A percentile compares a stretch with the other conserved stretches of the same genome.
Evolutionary conservation across 257 asterid genomes (phyloP).

Genomic region (Apocynum venetum): DNA sequence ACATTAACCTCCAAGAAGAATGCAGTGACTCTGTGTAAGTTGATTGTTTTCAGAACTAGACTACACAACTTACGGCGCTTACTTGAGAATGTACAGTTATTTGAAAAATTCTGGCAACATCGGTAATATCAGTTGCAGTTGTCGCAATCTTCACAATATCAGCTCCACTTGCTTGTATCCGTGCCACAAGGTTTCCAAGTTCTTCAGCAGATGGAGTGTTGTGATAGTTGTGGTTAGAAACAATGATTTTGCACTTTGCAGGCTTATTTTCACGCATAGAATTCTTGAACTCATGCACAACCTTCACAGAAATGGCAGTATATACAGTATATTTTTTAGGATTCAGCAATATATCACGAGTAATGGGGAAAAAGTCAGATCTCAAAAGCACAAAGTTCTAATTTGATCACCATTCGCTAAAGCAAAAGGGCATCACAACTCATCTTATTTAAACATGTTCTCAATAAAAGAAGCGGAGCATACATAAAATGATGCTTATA

Average conservation of each 20-base stretch:
- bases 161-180: conserved; percentile 95
- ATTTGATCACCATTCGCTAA: conserved; percentile 8
- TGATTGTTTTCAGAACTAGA: neutral
- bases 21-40: neutral
- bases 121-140: conserved; percentile 79
- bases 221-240: conserved; percentile 90
- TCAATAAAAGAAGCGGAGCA: neutral
- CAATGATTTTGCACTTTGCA: conserved; percentile 73
- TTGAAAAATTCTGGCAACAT: conserved; percentile 84
- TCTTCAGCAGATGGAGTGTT: conserved; percentile 79
- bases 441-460: neutral
- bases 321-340: neutral
- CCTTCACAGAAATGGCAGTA: conserved; percentile 40
- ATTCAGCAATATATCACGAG: neutral
- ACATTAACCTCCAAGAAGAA: neutral
- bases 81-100: conserved; percentile 93
- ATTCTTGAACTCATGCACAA: conserved; percentile 65
- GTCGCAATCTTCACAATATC: conserved; percentile 96
- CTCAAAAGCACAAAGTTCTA: neutral
- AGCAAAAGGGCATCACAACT: neutral
- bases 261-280: conserved; percentile 54
- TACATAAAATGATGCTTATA: neutral
- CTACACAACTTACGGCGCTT: conserved; percentile 31
- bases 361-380: conserved; percentile 6
- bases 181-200: conserved; percentile 82